These are phyloP conservation scores for Suillus americanus DNA, from an alignment of 768 basidiomycete genomes.

Conservation along the genomic window DNA sequence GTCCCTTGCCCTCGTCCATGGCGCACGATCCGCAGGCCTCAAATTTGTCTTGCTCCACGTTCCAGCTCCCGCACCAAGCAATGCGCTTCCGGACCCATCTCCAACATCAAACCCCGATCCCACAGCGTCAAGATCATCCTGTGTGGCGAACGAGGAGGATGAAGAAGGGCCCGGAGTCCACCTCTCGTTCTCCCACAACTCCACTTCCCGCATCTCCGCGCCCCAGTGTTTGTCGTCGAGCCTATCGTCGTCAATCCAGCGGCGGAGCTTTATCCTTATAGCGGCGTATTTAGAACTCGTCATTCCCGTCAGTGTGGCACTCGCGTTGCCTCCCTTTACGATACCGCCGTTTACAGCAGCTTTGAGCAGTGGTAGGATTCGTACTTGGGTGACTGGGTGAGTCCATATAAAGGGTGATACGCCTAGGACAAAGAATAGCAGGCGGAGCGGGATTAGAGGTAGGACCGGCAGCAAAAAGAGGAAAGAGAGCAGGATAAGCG, in stretches of 20 bases:
- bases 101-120: background rate
- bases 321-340: background rate
- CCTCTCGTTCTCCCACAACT: conserved; percentile 82
- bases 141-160: background rate
- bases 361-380: conserved; percentile 30
- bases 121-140: conserved; percentile 7
- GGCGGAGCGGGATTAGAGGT: background rate
- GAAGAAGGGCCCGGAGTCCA: conserved; percentile 32
- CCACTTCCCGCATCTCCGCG: conserved; percentile 64
- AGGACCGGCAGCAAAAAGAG: background rate
- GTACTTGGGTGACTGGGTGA: conserved; percentile 43
- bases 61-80: conserved; percentile 11
- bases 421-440: background rate
- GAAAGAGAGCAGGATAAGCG: background rate
- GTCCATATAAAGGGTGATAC: conserved; percentile 39
- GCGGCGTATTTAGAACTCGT: conserved; percentile 10
- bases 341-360: background rate
- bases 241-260: conserved; percentile 60
- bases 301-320: background rate
- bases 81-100: background rate
- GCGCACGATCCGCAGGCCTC: conserved; percentile 45
- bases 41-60: conserved; percentile 40
- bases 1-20: conserved; percentile 73
- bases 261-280: conserved; percentile 16
- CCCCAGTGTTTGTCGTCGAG: conserved; percentile 66